These are phyloP conservation scores for Tremellales sp. DNA, from an alignment of 1,284 basidiomycete species.

Conservation along the genomic window DNA sequence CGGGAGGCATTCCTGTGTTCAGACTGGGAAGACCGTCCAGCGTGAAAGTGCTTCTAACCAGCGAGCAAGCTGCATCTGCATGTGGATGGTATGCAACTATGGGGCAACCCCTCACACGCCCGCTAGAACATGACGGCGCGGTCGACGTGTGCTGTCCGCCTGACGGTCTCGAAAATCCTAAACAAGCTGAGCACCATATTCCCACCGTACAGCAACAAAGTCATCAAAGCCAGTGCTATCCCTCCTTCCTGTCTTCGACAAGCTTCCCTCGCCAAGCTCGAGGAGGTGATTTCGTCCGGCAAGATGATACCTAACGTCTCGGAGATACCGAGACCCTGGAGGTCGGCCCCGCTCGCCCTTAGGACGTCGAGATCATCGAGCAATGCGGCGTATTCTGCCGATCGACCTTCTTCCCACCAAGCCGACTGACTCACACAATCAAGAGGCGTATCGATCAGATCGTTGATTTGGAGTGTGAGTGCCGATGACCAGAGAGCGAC, in stretches of 20 bases:
- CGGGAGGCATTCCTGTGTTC: too few relatives aligned
- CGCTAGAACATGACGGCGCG: slow-evolving; percentile 14
- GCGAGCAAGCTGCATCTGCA: too few relatives aligned
- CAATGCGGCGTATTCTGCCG: slow-evolving; percentile 16
- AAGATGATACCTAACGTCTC: slow-evolving; percentile 25
- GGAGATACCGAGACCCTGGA: neutral
- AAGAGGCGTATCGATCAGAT: slow-evolving; percentile 55
- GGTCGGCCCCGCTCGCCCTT: neutral
- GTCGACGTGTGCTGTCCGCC: slow-evolving; percentile 32
- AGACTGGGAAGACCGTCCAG: too few relatives aligned
- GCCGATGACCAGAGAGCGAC: slow-evolving; percentile 47
- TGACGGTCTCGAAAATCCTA: slow-evolving; percentile 52
- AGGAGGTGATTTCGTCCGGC: slow-evolving; percentile 15
- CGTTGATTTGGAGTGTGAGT: slow-evolving; percentile 53
- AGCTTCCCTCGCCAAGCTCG: slow-evolving; percentile 23
- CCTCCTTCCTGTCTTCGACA: slow-evolving; percentile 48
- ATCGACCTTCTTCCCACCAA: slow-evolving; percentile 36
- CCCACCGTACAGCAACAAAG: slow-evolving; percentile 44
- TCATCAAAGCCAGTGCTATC: slow-evolving; percentile 42
- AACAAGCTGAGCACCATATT: slow-evolving; percentile 52
- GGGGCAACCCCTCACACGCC: too few relatives aligned
- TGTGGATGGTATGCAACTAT: too few relatives aligned
- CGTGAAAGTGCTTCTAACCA: too few relatives aligned
- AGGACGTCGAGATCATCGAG: slow-evolving; percentile 9
- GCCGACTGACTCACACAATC: slow-evolving; percentile 46